Evolutionary conservation across 768 basidiomycete genomes (phyloP), one percentile per base, ranked within the genome.

Genomic region (Tephrocybe rancida): DNA sequence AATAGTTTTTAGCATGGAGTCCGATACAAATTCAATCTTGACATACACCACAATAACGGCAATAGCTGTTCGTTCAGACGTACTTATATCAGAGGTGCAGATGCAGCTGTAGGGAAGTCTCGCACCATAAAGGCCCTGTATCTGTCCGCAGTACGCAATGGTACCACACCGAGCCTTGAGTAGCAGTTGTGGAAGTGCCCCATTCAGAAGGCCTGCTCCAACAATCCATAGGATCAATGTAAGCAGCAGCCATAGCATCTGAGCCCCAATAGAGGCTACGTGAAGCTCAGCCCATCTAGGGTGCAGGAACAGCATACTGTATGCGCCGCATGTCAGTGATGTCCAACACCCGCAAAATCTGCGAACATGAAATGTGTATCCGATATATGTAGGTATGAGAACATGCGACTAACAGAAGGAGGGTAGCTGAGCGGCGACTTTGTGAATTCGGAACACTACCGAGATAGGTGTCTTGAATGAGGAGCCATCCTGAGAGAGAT

Each of bases 311-410:
- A 86, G 73, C 35, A 85, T 65, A n/a, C 79, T 77, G 50, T 80
- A 82, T 19, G 67, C 69, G 24, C 77, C 78, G 10, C 81, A 76
- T 16, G 80, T 85, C 5, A 81, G 54, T 3, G 76, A 67, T 24
- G 86, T 86, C 86, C 86, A 87, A 59, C 77, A 82, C 2, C 83
- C 75, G 16, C 75, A 68, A 60, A 85, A 85, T 48, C 86, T 87
- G 56, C 22, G 46, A 42, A 16, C 32, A 45, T 13, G 44, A 3
- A 22, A 10, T 25, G 22, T 14, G 34, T 19, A 21, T 29, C 16
- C 8, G 25, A 7, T 26, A 48, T 5, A 26, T n/a, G 22, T 6
- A 29, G 42, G 5, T 8, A 35, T 8, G 26, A 29, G 45, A 21
- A 51, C 18, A 13, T 27, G 29, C 22, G 19, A 68, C 79, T 44